Percentiles rank a stretch among this genome's conserved stretches.
phyloP scores from a whole-genome alignment of 2,329 filamentous ascomycete species.

The Claviceps sp. region DNA sequence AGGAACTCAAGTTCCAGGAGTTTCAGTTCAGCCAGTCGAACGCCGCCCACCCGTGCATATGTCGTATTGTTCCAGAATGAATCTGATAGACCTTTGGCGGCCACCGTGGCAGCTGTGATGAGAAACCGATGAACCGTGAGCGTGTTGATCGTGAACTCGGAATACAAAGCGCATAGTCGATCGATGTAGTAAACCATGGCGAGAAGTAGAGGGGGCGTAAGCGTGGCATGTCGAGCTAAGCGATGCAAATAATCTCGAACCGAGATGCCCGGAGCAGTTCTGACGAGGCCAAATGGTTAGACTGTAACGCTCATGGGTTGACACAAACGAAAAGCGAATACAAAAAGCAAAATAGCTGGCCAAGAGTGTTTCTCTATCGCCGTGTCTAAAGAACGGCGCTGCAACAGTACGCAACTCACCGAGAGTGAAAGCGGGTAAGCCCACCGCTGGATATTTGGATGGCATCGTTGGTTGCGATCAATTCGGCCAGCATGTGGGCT shows the following conservation, averaged over 20 bases:
- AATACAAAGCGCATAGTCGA: conserved; percentile 79
- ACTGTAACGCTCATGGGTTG: neutral
- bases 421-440: conserved; percentile 88
- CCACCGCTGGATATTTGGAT: conserved; percentile 60
- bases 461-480: conserved; percentile 90
- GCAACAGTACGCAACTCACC: conserved; percentile 35
- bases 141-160: conserved; percentile 90
- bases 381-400: neutral
- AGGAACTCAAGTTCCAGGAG: conserved; percentile 88
- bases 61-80: conserved; percentile 98
- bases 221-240: conserved; percentile 82
- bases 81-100: conserved; percentile 89
- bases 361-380: too few relatives aligned
- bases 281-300: conserved; percentile 2
- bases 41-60: conserved; percentile 86
- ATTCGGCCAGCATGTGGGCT: conserved; percentile 86
- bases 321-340: neutral
- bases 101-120: conserved; percentile 89
- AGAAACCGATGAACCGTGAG: conserved; percentile 94
- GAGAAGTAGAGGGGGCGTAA: conserved; percentile 85
- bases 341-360: neutral
- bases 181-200: conserved; percentile 99
- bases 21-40: conserved; percentile 79
- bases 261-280: conserved; percentile 71
- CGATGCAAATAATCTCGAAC: conserved; percentile 89